Conservation (phyloP, 768 basidiomycete genomes). For the Boletus coccyginus region DNA sequence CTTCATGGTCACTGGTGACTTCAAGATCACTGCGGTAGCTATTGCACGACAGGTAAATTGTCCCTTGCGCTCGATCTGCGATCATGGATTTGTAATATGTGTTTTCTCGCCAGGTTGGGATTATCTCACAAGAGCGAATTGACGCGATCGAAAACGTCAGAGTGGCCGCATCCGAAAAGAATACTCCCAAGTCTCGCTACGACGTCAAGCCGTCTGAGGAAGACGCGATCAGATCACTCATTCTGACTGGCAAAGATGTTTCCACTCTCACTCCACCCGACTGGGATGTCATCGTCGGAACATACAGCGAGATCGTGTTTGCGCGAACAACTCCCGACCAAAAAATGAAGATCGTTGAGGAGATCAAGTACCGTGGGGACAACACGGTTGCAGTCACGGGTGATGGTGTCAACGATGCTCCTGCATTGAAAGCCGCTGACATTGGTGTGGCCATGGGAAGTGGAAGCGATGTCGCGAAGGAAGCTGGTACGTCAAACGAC, state of each 20-base stretch:
- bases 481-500: conserved; percentile 40
- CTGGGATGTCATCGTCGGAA: conserved; percentile 39
- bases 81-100: background rate
- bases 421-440: conserved; percentile 51
- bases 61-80: background rate
- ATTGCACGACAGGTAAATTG: conserved; percentile 45
- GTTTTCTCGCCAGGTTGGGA: conserved; percentile 35
- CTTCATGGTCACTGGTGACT: conserved; percentile 60
- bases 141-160: conserved; percentile 32
- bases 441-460: conserved; percentile 54
- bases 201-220: conserved; percentile 37
- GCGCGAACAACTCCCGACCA: conserved; percentile 56
- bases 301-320: conserved; percentile 48
- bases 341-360: conserved; percentile 56
- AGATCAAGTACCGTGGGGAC: conserved; percentile 45
- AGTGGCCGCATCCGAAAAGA: conserved; percentile 12
- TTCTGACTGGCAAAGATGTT: conserved; percentile 46
- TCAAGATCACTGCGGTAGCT: conserved; percentile 50
- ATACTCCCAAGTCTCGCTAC: conserved; percentile 12
- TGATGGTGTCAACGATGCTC: conserved; percentile 55
- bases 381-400: conserved; percentile 54
- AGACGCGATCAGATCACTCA: conserved; percentile 37
- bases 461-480: conserved; percentile 50
- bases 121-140: conserved; percentile 39
- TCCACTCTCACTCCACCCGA: conserved; percentile 33